Percentiles rank a stretch among this genome's conserved stretches.
Conservation (phyloP, 495 filamentous ascomycete species). For the Aspergillus sparsus region DNA sequence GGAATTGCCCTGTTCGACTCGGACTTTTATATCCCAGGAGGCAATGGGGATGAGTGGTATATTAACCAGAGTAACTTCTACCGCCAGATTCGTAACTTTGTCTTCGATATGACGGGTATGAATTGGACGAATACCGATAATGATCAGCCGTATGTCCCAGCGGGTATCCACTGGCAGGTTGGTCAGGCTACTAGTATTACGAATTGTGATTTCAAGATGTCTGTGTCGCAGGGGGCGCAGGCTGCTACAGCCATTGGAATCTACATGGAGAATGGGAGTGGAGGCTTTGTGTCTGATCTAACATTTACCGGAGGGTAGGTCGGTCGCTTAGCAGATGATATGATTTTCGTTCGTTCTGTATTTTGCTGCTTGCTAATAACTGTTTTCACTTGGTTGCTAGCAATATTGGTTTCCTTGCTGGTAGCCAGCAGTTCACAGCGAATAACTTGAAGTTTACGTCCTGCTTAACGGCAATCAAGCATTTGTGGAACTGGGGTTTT, state of each 20-base stretch:
- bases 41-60: constrained; percentile 14
- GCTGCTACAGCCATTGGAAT: constrained; percentile 38
- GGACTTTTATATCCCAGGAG: constrained; percentile 49
- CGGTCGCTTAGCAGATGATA: no score
- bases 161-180: constrained; percentile 42
- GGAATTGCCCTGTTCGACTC: constrained; percentile 40
- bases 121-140: not conserved
- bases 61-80: constrained; percentile 40
- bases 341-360: constrained; percentile 42
- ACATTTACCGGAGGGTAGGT: constrained; percentile 15
- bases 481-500: constrained; percentile 2
- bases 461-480: not conserved
- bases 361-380: constrained; percentile 17
- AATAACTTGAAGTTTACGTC: constrained; percentile 8
- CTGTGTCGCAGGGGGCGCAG: constrained; percentile 23
- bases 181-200: constrained; percentile 44
- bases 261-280: constrained; percentile 42
- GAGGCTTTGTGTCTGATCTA: constrained; percentile 49
- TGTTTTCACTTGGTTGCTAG: no score
- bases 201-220: constrained; percentile 55
- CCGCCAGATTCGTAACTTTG: constrained; percentile 39
- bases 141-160: constrained; percentile 25
- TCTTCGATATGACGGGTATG: constrained; percentile 34
- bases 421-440: constrained; percentile 5
- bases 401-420: not conserved